Percentiles rank a stretch among this genome's conserved stretches.
These are phyloP conservation scores for Macadamia tetraphylla DNA, from an alignment of 164 flowering plant genomes.

Conservation along the genomic window DNA sequence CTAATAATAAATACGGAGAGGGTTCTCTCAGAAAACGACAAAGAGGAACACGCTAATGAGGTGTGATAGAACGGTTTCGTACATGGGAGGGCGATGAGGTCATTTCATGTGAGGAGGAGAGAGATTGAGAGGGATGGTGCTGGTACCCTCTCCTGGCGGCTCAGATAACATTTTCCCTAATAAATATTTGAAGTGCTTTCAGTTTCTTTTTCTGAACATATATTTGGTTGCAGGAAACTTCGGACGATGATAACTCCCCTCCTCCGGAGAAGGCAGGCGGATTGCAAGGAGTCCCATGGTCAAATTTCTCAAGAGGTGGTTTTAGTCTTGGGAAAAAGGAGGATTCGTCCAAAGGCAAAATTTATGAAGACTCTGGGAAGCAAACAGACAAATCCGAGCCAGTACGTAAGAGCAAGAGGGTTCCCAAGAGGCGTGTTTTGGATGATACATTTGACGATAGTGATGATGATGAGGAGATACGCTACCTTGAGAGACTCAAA, in stretches of 20 bases:
- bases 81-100: too few relatives aligned
- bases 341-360: conserved; percentile 38
- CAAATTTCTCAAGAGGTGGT: conserved; percentile 53
- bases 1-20: too few relatives aligned
- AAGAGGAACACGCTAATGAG: too few relatives aligned
- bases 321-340: conserved; percentile 34
- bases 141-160: too few relatives aligned
- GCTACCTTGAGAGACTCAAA: conserved; percentile 75
- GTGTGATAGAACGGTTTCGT: too few relatives aligned
- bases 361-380: conserved; percentile 32
- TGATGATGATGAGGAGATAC: conserved; percentile 84
- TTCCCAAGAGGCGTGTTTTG: conserved; percentile 60
- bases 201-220: background rate
- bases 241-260: conserved; percentile 34
- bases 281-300: conserved; percentile 75
- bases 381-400: conserved; percentile 52
- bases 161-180: too few relatives aligned
- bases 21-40: too few relatives aligned
- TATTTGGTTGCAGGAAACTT: conserved; percentile 37
- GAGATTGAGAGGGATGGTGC: too few relatives aligned
- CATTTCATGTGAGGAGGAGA: too few relatives aligned
- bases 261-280: conserved; percentile 36
- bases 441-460: conserved; percentile 67
- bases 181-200: too few relatives aligned
- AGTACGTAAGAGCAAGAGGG: conserved; percentile 81